Evolutionary conservation across 169 alveolate genomes (phyloP), one percentile per base, ranked within the genome.

Genomic region (Miamiensis avidus): DNA sequence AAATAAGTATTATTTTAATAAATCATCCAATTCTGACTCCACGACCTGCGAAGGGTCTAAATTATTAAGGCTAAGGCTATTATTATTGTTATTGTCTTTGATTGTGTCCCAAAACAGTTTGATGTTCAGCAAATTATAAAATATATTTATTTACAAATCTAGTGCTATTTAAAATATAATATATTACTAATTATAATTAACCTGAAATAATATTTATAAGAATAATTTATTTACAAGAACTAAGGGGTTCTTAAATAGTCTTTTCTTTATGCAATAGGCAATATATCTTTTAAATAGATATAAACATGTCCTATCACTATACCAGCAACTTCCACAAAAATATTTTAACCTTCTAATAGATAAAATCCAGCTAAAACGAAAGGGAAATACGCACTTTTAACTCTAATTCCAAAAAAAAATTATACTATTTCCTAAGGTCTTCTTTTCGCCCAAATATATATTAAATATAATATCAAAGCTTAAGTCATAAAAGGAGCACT

Each of bases 321-420:
- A n/a, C 76, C 76, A 73, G 26, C 6, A 15, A 73, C 33, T 15
- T 73, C 76, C 1, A n/a, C 6, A 15, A 73, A 73, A 1, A 73
- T 26, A 26, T 73, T 26, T 73, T 73, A n/a, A 15, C 76, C 76
- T 4, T 11, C 26, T n/a, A 73, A n/a, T 73, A 73, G 26, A 73
- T 73, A 29, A 26, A 73, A 73, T 15, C 76, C 76, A 73, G 26
- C 31, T 73, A 73, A 73, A 73, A 73, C 11, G 31, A 73, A 73
- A 26, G 32, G 31, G 26, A 73, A 73, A 73, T 73, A 73, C 26
- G 76, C 76, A 73, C 76, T 73, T 73, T 73, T 73, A 73, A 73
- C 28, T 26, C 31, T 73, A 15, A 73, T n/a, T n/a, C 76, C 76
- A 73, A 73, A 73, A 15, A 73, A 73, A 73, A 73, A 73, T n/a